Base-by-base conservation (phyloP, 2,329 filamentous ascomycete species). In the Pseudopithomyces maydicus region DNA sequence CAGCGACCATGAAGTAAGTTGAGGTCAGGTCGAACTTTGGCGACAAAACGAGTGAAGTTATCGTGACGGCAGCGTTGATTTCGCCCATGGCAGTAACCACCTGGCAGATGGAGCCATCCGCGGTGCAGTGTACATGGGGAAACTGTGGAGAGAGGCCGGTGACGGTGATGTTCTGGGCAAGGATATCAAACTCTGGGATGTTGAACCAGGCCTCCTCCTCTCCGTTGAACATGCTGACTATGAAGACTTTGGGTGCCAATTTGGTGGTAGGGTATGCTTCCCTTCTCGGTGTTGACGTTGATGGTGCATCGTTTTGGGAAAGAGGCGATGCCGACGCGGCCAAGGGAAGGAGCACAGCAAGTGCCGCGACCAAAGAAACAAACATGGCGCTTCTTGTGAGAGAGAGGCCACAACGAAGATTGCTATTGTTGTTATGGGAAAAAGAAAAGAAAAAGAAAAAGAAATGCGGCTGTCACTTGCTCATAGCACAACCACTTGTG, bases 61-160 rank as follows among this genome's bases (percentile, higher is more conserved):
- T 82, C 0, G 87, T 87, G 6, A 83, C 76, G 0, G 90, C 90
- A 0, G 90, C 88, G 70, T 92, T 93, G 78, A 92, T 90, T 75
- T 91, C 89, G 63, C 53, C 41, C 45, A 47, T 44, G n/a, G 47
- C 54, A 17, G 54, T 85, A 8, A 86, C 85, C 44, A 91, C 65
- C 68, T 92, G 89, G 74, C 90, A 92, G 46, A 92, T 77, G 2
- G 81, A 79, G 29, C 82, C 79, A 63, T 86, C 76, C 11, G 77
- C 75, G 0, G 85, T 87, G 73, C 90, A 93, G 71, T 88, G 85
- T 0, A 87, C 82, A 17, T 84, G 76, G 0, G 88, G 88, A 68
- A 84, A 90, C 2, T 88, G 74, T 67, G 88, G 86, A 0, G 87
- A 90, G 11, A 90, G 78, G 1, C 88, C 88, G 0, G 86, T 83